Percentiles rank a stretch among this genome's conserved stretches.
Conservation (phyloP, 2,329 filamentous ascomycete species). For the Aspergillus piperis region DNA sequence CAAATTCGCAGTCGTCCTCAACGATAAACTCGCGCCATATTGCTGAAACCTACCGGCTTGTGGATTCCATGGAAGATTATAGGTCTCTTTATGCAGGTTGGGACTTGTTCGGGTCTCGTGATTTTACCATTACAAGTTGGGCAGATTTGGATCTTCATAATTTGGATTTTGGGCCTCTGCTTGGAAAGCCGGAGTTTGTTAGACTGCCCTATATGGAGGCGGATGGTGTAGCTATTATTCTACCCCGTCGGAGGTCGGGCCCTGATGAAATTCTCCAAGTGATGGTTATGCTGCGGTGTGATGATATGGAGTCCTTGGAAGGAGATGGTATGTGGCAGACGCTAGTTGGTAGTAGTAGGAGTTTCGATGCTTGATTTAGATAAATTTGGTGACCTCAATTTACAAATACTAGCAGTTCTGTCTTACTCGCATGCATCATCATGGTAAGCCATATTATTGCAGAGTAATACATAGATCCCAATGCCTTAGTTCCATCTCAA, state of each 20-base stretch:
- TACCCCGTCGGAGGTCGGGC: background rate
- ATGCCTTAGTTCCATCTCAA: too few species aligned
- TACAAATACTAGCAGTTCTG: too few species aligned
- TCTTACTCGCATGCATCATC: too few species aligned
- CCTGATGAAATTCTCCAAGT: background rate
- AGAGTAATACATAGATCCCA: too few species aligned
- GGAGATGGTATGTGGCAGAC: conserved; percentile 4
- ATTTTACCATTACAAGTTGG: conserved; percentile 19
- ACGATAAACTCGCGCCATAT: conserved; percentile 1
- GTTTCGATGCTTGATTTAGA: too few species aligned
- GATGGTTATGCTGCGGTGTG: conserved; percentile 2
- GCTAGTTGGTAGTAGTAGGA: too few species aligned
- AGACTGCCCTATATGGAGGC: conserved; percentile 15
- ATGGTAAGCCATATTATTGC: too few species aligned
- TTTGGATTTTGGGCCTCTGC: conserved; percentile 10
- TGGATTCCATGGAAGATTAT: background rate
- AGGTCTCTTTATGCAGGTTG: conserved; percentile 11
- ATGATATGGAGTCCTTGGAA: conserved; percentile 9
- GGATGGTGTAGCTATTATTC: conserved; percentile 5
- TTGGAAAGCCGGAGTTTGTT: conserved; percentile 10
- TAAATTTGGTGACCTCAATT: too few species aligned
- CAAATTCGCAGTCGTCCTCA: background rate
- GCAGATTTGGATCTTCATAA: conserved; percentile 10
- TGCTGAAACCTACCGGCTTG: conserved; percentile 10
- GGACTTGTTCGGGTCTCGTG: conserved; percentile 17